Base-by-base conservation (phyloP, 164 flowering plant species). In the Kalanchoe fedtschenkoi region DNA sequence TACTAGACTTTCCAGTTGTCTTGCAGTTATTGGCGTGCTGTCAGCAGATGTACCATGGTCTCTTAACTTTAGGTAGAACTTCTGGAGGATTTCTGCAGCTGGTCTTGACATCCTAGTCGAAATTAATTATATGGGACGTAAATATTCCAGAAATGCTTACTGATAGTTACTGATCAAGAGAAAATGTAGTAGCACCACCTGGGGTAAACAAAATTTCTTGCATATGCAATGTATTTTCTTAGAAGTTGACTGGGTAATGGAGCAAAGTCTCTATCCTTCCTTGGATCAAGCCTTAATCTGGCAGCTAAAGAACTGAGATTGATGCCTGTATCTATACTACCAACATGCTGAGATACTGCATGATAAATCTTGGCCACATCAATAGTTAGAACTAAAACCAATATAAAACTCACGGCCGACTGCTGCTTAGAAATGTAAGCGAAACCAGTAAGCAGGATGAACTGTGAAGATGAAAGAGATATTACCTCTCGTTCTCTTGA, bases 21-120 rank as follows among this genome's bases (percentile, higher is more conserved):
- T 81, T 35, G 96, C 99, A 46, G 99, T 95, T 76, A 91, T 91
- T 47, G 99, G 99, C 64, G 96, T 95, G 47, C 96, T 71, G 80
- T 95, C 97, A 58, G 89, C 93, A 29, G 97, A 81, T 43, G 86
- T 91, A 71, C 73, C 83, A 66, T 69, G 90, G 73, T 87, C 91
- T 76, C 99, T 78, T 57, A 95, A 71, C 62, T 59, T 66, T 39
- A 95, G 78, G 73, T 89, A 91, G 66, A 95, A 95, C 72, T 91
- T 84, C 75, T 87, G 91, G 53, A 95, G 69, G 62, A 91, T 89
- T 63, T 89, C 95, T 58, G 96, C 99, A 62, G 99, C 97, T 46
- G 91, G 74, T 74, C 73, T 84, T 63, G 96, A 77, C 97, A 95
- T 88, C 78, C 97, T 91, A 65, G 64, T 33, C n/a, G 55, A 38